Conservation (phyloP, 768 basidiomycete species). For the Mycena pura region DNA sequence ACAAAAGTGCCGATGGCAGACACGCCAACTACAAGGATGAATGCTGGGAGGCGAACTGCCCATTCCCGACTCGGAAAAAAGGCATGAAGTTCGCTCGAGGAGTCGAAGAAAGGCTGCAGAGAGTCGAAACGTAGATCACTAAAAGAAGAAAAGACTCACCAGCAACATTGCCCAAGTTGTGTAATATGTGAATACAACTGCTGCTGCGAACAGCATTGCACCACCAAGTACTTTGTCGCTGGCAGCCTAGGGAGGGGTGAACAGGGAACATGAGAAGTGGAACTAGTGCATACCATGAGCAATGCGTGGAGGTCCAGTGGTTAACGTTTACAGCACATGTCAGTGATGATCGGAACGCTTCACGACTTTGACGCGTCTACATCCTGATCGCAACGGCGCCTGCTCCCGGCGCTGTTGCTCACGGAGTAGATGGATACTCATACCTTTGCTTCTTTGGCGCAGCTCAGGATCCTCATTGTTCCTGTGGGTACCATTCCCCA, state of each 20-base stretch:
- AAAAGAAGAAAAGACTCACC: constrained; percentile 50
- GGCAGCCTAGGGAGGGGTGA: constrained; percentile 58
- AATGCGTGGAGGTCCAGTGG: constrained; percentile 15
- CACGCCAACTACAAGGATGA: constrained; percentile 81
- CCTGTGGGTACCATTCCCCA: constrained; percentile 82
- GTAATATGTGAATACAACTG: constrained; percentile 85
- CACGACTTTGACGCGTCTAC: constrained; percentile 3
- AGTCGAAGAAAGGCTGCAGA: constrained; percentile 82
- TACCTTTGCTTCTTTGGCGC: constrained; percentile 84
- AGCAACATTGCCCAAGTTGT: constrained; percentile 90
- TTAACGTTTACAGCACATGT: constrained; percentile 15
- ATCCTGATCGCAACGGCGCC: constrained; percentile 2
- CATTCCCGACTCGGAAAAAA: constrained; percentile 92
- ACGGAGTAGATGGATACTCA: constrained; percentile 64
- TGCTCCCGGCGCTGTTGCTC: not conserved
- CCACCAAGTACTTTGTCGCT: constrained; percentile 86
- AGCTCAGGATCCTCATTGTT: constrained; percentile 83
- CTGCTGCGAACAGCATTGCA: constrained; percentile 79
- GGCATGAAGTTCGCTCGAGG: constrained; percentile 71
- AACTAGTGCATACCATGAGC: constrained; percentile 27
- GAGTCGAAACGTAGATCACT: constrained; percentile 16
- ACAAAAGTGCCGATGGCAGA: constrained; percentile 83
- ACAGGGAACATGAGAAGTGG: not conserved
- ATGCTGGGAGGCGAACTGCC: constrained; percentile 87
- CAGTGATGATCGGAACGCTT: not conserved